Base-by-base conservation (phyloP, 2,329 filamentous ascomycete genomes). In the Alternaria sp. region DNA sequence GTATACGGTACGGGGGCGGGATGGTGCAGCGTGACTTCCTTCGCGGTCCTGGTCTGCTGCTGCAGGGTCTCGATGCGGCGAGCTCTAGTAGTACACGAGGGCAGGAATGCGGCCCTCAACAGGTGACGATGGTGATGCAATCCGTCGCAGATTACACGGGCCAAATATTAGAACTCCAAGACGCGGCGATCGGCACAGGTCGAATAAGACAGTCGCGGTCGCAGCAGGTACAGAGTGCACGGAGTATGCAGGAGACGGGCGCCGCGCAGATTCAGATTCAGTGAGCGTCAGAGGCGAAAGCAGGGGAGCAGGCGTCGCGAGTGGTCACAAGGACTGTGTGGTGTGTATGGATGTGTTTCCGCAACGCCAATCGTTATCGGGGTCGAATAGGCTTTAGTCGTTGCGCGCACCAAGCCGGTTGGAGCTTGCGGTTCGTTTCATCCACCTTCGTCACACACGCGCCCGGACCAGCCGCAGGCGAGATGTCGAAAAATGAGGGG, bases 371-470 rank as follows among this genome's bases (percentile, higher is more conserved):
- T 69, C 66, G 67, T 52, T 70, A 67, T 70, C 66, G 66, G 65
- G 65, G 68, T 69, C 60, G 54, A 63, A 62, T 68, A 57, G 60
- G 57, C 67, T 55, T 59, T 64, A 59, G 62, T 66, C 69, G 64
- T 65, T 67, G 64, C 62, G 52, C 63, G 52, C 69, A 70, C 68
- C 66, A 71, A 70, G 66, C 71, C 69, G 65, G 66, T 67, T 59
- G 69, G 63, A 70, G 69, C 59, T 56, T 66, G 61, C 57, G 66
- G 64, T 64, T 67, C 66, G 67, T 65, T 65, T 71, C 69, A 70
- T 74, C 62, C 70, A 72, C 59, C 70, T 1, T 70, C 68, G 70
- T 74, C 69, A 70, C 71, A 72, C 71, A 69, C 65, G 63, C 69
- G 71, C 71, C 66, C 69, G 69, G 69, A 62, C 69, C 69, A 69